phyloP scores from a whole-genome alignment of 83 land plant genomes.

The Picea abies region DNA sequence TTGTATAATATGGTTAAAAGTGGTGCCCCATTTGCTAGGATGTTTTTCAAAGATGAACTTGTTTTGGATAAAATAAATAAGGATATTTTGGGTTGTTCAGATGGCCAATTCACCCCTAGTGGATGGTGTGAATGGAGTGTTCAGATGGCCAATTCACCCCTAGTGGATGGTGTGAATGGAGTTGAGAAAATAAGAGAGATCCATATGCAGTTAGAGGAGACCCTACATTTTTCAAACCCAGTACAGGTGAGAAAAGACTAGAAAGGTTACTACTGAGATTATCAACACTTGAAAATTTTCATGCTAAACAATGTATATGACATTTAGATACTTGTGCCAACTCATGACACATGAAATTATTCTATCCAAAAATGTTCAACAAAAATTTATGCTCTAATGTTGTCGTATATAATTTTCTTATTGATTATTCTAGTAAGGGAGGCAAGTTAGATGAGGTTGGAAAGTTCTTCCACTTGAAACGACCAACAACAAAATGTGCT shows the following conservation, averaged over 20 bases:
- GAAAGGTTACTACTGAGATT: slow-evolving; percentile 62
- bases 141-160: too few relatives aligned
- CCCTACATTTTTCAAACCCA: slow-evolving; percentile 53
- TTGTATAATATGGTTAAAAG: slow-evolving; percentile 67
- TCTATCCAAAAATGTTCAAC: too few relatives aligned
- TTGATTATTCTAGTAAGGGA: too few relatives aligned
- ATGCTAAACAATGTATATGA: slow-evolving; percentile 70
- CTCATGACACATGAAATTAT: too few relatives aligned
- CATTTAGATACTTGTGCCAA: too few relatives aligned
- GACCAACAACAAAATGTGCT: too few relatives aligned
- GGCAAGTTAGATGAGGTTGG: too few relatives aligned
- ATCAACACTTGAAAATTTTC: slow-evolving; percentile 61
- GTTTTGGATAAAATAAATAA: slow-evolving; percentile 73
- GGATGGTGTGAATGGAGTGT: too few relatives aligned
- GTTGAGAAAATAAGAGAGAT: slow-evolving; percentile 32
- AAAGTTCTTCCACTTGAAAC: too few relatives aligned
- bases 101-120: neutral
- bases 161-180: slow-evolving; percentile 84
- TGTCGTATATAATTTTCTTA: too few relatives aligned
- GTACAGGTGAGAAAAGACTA: slow-evolving; percentile 59
- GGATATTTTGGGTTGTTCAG: slow-evolving; percentile 41
- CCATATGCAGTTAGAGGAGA: slow-evolving; percentile 62
- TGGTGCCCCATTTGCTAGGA: slow-evolving; percentile 83
- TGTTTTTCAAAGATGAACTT: slow-evolving; percentile 52
- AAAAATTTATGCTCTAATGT: too few relatives aligned